Evolutionary conservation across 345 rosid genomes (phyloP), one percentile per base, ranked within the genome.

Genomic region (Moricandia moricandioides): DNA sequence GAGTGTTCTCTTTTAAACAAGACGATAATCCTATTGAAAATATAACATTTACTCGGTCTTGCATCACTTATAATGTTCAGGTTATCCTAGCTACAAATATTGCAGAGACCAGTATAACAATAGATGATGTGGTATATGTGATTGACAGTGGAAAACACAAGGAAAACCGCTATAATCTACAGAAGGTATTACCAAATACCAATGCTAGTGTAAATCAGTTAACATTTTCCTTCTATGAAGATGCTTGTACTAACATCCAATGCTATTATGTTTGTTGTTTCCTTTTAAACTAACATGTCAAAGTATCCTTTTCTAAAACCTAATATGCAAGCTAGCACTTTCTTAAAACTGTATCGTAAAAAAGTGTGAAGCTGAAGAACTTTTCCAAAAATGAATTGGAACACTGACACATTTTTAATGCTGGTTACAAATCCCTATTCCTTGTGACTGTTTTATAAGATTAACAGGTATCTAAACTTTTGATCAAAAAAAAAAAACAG

Each of bases 91-190:
- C 98, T 43, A 93, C 98, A 67, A 92, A 73, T 73, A 56, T 73
- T 73, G 78, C 65, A 30, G 78, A 93, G 89, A 93, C 97, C 49
- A 91, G 97, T 77, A 86, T 93, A 79, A 93, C 97, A 57, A 89
- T 93, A 54, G 97, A 89, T 68, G 98, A 93, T 83, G 97, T 93
- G 27, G 93, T 93, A 33, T 93, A 86, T 73, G 97, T 93, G 79
- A 86, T 93, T 45, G 97, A 91, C 75, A 86, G 93, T 78, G 98
- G 98, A 66, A 91, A 85, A 83, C 98, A 93, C 79, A 93, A 93
- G 84, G 98, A 93, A 79, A 88, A 86, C 75, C 91, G 93, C 73
- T 93, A 87, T 75, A 88, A 91, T 82, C 92, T 96, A 31, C 92
- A 80, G 7, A 91, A 91, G 97, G 97, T 93, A 76, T 77, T n/a